Conservation (phyloP, 805 yeast genomes). For the Jamesozyma jinghongensis region DNA sequence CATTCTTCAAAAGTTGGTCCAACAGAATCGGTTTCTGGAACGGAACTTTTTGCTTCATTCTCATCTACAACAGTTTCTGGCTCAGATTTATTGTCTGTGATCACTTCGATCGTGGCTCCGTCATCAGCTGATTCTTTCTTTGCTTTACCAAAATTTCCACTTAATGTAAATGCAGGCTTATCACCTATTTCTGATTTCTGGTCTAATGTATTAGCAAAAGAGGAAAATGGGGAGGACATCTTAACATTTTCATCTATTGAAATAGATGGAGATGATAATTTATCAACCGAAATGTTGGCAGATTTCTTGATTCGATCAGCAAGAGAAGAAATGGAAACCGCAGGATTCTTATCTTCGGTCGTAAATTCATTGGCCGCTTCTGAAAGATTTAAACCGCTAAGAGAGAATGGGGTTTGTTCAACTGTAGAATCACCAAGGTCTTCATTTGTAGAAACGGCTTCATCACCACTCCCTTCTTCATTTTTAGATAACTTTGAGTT, state of each 20-base stretch:
- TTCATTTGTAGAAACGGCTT: conserved; percentile 1
- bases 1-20: no score
- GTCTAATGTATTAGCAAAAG: conserved; percentile 16
- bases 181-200: conserved; percentile 6
- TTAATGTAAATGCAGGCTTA: conserved; percentile 1
- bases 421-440: conserved; percentile 18
- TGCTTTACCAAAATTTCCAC: no score
- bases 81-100: neutral
- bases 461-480: conserved; percentile 2
- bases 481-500: neutral
- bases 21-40: no score
- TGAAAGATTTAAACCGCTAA: neutral
- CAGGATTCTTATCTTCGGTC: neutral
- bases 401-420: conserved; percentile 14
- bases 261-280: conserved; percentile 1
- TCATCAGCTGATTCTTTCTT: neutral
- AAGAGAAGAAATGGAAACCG: conserved; percentile 14
- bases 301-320: conserved; percentile 23
- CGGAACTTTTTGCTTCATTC: neutral
- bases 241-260: neutral
- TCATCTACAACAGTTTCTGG: neutral
- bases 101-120: neutral
- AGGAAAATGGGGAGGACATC: conserved; percentile 20
- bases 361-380: neutral
- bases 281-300: conserved; percentile 15